Conservation (phyloP, 2,329 filamentous ascomycete genomes). For the Simplicillium sp. region DNA sequence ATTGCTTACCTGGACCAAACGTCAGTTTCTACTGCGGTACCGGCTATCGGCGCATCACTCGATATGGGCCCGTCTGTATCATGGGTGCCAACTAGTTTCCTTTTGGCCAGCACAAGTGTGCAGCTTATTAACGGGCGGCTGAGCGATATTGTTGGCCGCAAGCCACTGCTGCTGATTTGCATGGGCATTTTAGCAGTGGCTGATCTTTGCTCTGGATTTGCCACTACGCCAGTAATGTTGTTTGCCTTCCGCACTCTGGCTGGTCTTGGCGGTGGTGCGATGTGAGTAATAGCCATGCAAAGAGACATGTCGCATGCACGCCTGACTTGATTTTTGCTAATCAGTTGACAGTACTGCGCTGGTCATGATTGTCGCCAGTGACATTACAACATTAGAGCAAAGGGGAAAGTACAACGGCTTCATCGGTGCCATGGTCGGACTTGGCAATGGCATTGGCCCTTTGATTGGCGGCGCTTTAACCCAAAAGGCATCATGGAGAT, state of each 20-base stretch:
- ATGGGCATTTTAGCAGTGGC: conserved; percentile 17
- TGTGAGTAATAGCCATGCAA: conserved; percentile 8
- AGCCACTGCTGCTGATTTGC: conserved; percentile 19
- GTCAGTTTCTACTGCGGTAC: conserved; percentile 20
- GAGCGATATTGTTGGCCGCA: conserved; percentile 25
- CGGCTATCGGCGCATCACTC: conserved; percentile 25
- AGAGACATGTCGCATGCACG: too few species aligned
- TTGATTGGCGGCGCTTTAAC: conserved; percentile 20
- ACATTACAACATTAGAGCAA: conserved; percentile 23
- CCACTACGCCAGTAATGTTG: conserved; percentile 18
- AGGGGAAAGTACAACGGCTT: conserved; percentile 22
- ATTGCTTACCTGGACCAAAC: conserved; percentile 26
- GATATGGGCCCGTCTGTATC: conserved; percentile 19
- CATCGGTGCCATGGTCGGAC: conserved; percentile 16
- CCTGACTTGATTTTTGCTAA: too few species aligned
- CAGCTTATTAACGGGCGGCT: conserved; percentile 25
- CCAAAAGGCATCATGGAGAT: conserved; percentile 18
- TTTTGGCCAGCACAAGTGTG: conserved; percentile 24
- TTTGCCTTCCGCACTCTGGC: conserved; percentile 23
- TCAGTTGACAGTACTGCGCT: conserved; percentile 11
- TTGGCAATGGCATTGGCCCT: conserved; percentile 28
- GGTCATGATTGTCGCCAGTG: conserved; percentile 27
- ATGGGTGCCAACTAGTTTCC: conserved; percentile 26
- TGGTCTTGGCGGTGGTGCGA: conserved; percentile 24
- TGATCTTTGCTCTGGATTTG: conserved; percentile 21